Conservation (phyloP, 225 moss, liverwort and hornwort species). For the Physcomitrium patens region DNA sequence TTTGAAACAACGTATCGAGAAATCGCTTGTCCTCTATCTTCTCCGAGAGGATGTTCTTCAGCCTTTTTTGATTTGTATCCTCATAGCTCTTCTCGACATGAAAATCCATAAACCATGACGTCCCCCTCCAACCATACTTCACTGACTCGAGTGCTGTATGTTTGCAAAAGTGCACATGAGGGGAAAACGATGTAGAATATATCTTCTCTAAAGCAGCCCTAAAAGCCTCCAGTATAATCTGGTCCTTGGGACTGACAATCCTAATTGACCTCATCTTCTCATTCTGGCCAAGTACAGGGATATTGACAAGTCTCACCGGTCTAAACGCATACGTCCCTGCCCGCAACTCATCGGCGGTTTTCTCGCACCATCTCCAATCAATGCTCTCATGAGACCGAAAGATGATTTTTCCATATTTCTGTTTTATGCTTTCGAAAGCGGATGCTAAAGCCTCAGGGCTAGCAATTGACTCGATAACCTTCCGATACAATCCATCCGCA, state of each 20-base stretch:
- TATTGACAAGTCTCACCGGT: constrained; percentile 48
- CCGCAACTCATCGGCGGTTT: constrained; percentile 44
- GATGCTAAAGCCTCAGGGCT: constrained; percentile 39
- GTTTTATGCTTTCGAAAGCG: constrained; percentile 46
- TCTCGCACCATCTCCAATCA: constrained; percentile 63
- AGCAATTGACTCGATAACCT: constrained; percentile 49
- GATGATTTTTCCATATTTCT: constrained; percentile 32
- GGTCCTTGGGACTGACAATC: constrained; percentile 52
- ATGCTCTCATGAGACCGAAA: constrained; percentile 44
- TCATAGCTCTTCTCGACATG: constrained; percentile 42
- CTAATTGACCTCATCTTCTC: constrained; percentile 50
- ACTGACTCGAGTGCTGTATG: constrained; percentile 58
- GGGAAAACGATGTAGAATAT: constrained; percentile 26
- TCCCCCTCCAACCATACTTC: constrained; percentile 60
- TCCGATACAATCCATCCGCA: constrained; percentile 54
- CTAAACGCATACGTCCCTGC: constrained; percentile 52
- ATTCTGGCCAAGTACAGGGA: constrained; percentile 42
- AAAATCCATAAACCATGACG: constrained; percentile 61
- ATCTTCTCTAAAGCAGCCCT: constrained; percentile 40
- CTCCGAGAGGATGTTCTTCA: constrained; percentile 58
- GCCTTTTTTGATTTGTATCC: constrained; percentile 47
- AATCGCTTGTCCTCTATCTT: constrained; percentile 58
- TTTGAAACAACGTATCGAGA: constrained; percentile 52
- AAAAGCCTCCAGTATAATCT: constrained; percentile 54
- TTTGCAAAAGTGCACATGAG: constrained; percentile 44